Evolutionary conservation across 345 rosid genomes (phyloP), one percentile per base, ranked within the genome.

Genomic region (Eucalyptus erythrocorys): DNA sequence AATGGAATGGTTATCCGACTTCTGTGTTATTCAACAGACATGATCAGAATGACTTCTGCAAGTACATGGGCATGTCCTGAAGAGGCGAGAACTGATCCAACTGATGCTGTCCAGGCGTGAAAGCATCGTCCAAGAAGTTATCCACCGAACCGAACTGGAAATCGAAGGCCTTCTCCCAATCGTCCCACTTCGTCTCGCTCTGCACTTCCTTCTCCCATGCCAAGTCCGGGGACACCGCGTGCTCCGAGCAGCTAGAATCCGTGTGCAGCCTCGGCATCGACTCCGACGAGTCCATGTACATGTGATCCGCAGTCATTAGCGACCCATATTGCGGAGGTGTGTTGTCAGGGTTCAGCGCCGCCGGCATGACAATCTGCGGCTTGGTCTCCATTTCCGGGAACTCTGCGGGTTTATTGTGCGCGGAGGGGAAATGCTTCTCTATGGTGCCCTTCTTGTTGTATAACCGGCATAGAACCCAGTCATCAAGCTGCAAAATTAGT

Each of bases 381-480:
- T 95, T 95, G 10, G 91, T 93, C 90, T 91, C 95, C 51, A 49
- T 14, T 68, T 91, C 94, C 1, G 87, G 61, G 27, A 86, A 87
- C 15, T 71, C 66, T 21, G 42, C 48, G 19, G 90, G 86, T 64
- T 91, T 93, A 37, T 5, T 0, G 6, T 26, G 87, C 90, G 24
- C 89, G 92, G 80, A n/a, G 48, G 92, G 91, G 4, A 30, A 80
- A 86, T 93, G 88, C 91, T 93, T 95, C 90, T 96, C 99, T 66
- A 94, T 89, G 87, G 88, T 90, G 24, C 99, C 98, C 85, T 95
- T 96, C 94, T 96, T 95, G 93, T 96, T 96, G 92, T 96, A 94
- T 86, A 96, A 92, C 82, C 99, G 95, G 84, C 98, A 96, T 8
- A 96, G 88, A 7, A 95, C 99, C 98, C 98, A 96, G 87, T 96